Evolutionary conservation across 2,329 filamentous ascomycete species (phyloP), one percentile per base, ranked within the genome.

Genomic region (Neofusicoccum cordaticola): DNA sequence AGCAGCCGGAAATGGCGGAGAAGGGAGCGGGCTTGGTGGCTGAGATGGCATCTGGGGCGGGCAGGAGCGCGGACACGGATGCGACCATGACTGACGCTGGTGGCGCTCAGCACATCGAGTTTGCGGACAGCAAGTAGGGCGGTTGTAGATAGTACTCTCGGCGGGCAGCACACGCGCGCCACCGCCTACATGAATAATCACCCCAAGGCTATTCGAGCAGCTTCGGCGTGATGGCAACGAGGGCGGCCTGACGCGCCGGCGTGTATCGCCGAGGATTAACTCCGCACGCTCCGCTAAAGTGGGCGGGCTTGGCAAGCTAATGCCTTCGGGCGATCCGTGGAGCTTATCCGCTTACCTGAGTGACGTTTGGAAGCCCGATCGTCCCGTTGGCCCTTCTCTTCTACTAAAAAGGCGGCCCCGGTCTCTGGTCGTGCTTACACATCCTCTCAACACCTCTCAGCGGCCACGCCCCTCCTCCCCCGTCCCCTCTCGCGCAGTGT

Each of bases 101-200:
- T 15, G 31, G 63, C n/a, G n/a, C 45, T 2, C 53, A 61, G 53
- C 63, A 65, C 39, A 61, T 65, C 39, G 63, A 65, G 39, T 65
- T 65, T 19, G 63, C 53, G 9, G 63, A 60, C 12, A 41, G n/a
- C 31, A 64, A 42, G 13, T 57, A 41, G n/a, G 27, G 52, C 8
- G 9, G 37, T 22, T 27, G 41, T 17, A 9, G 15, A 35, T 45
- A 45, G 9, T 34, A 17, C 12, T 15, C 34, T 35, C 39, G 37
- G 52, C 37, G 22, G 19, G 19, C 39, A 8, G 15, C 47, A 5
- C 27, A 8, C 17, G 11, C 11, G 7, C 6, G 17, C 13, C 12
- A 39, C 34, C 4, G 27, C 27, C 6, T 31, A 31, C 6, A 7
- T 39, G 37, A 39, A 39, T 39, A 39, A 39, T 39, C 22, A 22